Evolutionary conservation across 768 basidiomycete species (phyloP).

Genomic region (Boletus rufocinnamomeus): DNA sequence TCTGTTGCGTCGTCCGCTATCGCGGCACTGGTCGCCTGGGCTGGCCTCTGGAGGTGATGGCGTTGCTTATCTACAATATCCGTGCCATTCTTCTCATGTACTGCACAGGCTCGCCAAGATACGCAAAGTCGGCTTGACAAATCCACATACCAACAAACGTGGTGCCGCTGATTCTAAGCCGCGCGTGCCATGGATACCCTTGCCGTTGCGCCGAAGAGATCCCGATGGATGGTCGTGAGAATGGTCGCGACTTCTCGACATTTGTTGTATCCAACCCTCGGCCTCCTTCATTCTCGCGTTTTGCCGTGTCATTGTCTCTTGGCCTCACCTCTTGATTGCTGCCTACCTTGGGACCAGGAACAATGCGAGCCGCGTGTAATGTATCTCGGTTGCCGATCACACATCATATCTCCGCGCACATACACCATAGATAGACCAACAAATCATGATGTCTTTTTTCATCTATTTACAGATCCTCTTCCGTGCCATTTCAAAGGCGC

Average conservation of each 20-base stretch:
- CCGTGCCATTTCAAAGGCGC: slow-evolving; percentile 2
- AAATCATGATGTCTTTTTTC: not conserved
- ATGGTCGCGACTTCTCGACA: slow-evolving; percentile 10
- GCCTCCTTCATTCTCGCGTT: slow-evolving; percentile 14
- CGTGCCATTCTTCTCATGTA: slow-evolving; percentile 12
- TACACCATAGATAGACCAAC: slow-evolving; percentile 17
- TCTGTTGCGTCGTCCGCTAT: slow-evolving; percentile 58
- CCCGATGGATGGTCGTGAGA: slow-evolving; percentile 44
- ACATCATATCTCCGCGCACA: slow-evolving; percentile 17
- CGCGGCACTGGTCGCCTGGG: slow-evolving; percentile 61
- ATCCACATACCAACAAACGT: slow-evolving; percentile 23
- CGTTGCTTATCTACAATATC: slow-evolving; percentile 12
- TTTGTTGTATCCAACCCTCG: not conserved
- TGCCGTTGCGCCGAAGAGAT: slow-evolving; percentile 42
- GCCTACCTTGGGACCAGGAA: slow-evolving; percentile 22
- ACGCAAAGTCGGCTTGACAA: slow-evolving; percentile 46
- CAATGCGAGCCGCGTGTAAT: slow-evolving; percentile 12
- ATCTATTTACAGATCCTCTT: slow-evolving; percentile 13
- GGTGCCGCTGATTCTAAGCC: slow-evolving; percentile 14
- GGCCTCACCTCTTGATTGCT: not conserved
- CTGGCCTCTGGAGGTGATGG: slow-evolving; percentile 62
- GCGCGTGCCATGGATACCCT: slow-evolving; percentile 37
- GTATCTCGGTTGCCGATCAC: slow-evolving; percentile 1
- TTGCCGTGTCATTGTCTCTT: not conserved
- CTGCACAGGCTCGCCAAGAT: slow-evolving; percentile 44